Evolutionary conservation across 441 rosid genomes (phyloP), one percentile per base, ranked within the genome.

Genomic region (Geranium incanum): DNA sequence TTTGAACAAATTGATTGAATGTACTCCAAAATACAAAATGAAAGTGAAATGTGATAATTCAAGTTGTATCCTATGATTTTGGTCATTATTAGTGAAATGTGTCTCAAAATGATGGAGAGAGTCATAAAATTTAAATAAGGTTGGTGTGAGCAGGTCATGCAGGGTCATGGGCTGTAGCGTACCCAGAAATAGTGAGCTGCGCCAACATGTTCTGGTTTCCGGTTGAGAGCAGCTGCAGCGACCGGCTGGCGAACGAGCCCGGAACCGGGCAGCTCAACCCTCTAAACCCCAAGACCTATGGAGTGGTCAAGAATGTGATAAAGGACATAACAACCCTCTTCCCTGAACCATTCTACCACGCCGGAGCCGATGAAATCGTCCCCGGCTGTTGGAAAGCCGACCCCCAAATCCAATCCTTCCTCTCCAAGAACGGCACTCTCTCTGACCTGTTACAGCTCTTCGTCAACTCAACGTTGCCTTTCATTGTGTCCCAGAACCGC

Each of bases 221-320:
- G 8, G 84, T 86, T n/a, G 88, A 83, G 21, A 73, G 73, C 67
- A 71, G 74, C 12, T 85, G 93, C 96, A 75, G 70, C 0, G 89
- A 90, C 16, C 81, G 91, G 70, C 79, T 90, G 63, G 96, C 96
- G 69, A 78, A 95, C 4, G 95, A 92, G 70, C 98, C 98, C 0
- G 96, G 92, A 71, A 81, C 93, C 4, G 98, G 98, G 64, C 98
- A 92, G 16, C 87, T 92, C 69, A 92, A 90, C 71, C 98, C 95
- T 1, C 72, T 89, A 73, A 85, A 68, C 72, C 88, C 89, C 11
- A 84, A 84, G 77, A 89, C 96, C 64, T 90, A 89, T 68, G 73
- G 86, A 74, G 88, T 90, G 33, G 82, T 90, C 36, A 73, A 83
- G 67, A 88, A 85, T 59, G 87, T 90, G 6, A 84, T 90, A 55